These are phyloP conservation scores for Heliocybe sulcata DNA, from an alignment of 1,284 basidiomycete species.

Conservation along the genomic window DNA sequence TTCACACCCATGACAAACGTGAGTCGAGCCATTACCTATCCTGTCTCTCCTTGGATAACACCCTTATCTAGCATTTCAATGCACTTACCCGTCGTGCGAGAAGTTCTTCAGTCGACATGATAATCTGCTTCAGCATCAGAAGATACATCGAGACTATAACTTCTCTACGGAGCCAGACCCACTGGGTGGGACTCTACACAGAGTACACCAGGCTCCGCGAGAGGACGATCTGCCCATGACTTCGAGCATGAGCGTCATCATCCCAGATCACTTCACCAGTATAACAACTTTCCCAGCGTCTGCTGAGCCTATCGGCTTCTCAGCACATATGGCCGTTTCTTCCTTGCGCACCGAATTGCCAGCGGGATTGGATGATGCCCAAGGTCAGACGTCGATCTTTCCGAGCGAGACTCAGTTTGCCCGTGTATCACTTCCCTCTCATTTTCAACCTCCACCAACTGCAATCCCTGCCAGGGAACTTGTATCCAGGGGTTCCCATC, in stretches of 20 bases:
- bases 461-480: not conserved
- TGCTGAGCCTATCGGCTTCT: not conserved
- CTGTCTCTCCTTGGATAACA: not conserved
- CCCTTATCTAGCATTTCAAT: conserved; percentile 14
- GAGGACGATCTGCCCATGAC: not conserved
- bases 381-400: not conserved
- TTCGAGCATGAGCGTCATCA: conserved; percentile 2
- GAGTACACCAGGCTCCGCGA: not conserved
- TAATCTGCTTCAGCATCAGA: conserved; percentile 18
- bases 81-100: conserved; percentile 13
- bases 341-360: conserved; percentile 1
- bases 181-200: not conserved
- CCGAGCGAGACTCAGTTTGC: not conserved
- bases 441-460: not conserved
- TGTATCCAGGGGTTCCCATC: not conserved
- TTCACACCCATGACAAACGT: conserved; percentile 79
- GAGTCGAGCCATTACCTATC: conserved; percentile 19
- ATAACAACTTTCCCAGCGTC: not conserved
- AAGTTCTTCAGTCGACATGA: conserved; percentile 19
- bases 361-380: not conserved
- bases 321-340: not conserved
- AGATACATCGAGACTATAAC: conserved; percentile 1
- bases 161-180: not conserved
- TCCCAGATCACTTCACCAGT: conserved; percentile 1
- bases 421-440: not conserved